Conservation (phyloP, 805 yeast genomes). For the Metschnikowia similis region DNA sequence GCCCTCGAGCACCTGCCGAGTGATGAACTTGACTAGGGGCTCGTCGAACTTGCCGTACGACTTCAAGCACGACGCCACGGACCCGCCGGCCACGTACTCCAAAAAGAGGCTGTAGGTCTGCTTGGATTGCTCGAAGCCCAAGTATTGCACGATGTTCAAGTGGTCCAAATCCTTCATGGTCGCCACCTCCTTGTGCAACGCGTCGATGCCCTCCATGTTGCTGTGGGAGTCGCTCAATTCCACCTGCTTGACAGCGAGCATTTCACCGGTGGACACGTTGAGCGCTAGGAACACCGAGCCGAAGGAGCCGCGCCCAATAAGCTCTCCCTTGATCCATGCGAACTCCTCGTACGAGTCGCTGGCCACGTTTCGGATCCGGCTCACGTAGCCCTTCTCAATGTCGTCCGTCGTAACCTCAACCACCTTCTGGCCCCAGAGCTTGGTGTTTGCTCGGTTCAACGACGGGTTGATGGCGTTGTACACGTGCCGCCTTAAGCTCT, state of each 20-base stretch:
- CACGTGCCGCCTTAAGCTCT: conserved; percentile 1
- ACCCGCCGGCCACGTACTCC: conserved; percentile 98
- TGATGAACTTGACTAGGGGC: conserved; percentile 63
- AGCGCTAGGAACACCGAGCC: conserved; percentile 90
- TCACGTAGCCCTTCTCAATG: conserved; percentile 58
- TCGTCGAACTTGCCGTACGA: conserved; percentile 85
- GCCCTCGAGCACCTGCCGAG: conserved; percentile 78
- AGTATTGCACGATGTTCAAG: conserved; percentile 88
- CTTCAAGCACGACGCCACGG: conserved; percentile 81
- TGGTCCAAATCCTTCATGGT: conserved; percentile 93
- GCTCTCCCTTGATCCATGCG: conserved; percentile 97
- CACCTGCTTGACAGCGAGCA: conserved; percentile 98
- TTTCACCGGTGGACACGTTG: conserved; percentile 94
- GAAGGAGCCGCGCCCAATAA: conserved; percentile 94
- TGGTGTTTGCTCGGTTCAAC: conserved; percentile 74
- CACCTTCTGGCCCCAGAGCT: conserved; percentile 95
- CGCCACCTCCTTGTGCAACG: conserved; percentile 84
- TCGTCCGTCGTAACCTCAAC: conserved; percentile 82
- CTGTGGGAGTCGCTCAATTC: conserved; percentile 39
- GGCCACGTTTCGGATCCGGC: conserved; percentile 57
- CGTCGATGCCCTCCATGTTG: conserved; percentile 62
- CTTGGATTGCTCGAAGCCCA: conserved; percentile 81
- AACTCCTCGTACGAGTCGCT: conserved; percentile 73
- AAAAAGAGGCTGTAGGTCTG: conserved; percentile 79
- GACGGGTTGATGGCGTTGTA: conserved; percentile 1